phyloP scores from a whole-genome alignment of 768 basidiomycete genomes.

The Amanita pallidorosea region DNA sequence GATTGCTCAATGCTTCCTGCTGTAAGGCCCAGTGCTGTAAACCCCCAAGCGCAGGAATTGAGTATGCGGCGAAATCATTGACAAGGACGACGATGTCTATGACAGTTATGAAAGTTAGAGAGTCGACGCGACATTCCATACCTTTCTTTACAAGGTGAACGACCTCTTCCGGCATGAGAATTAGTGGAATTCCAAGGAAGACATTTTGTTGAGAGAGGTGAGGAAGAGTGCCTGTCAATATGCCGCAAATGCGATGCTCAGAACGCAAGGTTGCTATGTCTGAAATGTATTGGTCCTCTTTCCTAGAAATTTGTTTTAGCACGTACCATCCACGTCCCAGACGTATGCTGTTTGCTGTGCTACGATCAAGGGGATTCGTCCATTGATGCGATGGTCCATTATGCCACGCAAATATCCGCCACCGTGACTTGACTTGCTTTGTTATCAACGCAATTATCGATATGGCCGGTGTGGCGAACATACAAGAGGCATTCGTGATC shows the following conservation, averaged over 20 bases:
- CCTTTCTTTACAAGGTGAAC: constrained; percentile 80
- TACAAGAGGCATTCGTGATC: constrained; percentile 61
- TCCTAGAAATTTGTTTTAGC: constrained; percentile 2
- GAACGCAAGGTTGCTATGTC: constrained; percentile 77
- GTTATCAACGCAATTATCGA: neutral
- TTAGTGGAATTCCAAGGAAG: constrained; percentile 86
- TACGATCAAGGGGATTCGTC: constrained; percentile 52
- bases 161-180: constrained; percentile 86
- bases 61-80: constrained; percentile 56
- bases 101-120: constrained; percentile 8
- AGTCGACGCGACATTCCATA: constrained; percentile 18
- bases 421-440: neutral
- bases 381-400: constrained; percentile 10
- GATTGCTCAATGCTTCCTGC: constrained; percentile 35
- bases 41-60: constrained; percentile 32
- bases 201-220: constrained; percentile 94
- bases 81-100: constrained; percentile 70
- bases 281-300: constrained; percentile 17
- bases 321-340: constrained; percentile 78
- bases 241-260: constrained; percentile 73
- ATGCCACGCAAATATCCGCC: neutral
- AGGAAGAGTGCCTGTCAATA: constrained; percentile 84
- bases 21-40: constrained; percentile 43
- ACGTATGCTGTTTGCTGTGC: constrained; percentile 75
- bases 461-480: constrained; percentile 33